Conservation (phyloP, 352 stramenopile genomes). For the Globisporangium barbulae region DNA sequence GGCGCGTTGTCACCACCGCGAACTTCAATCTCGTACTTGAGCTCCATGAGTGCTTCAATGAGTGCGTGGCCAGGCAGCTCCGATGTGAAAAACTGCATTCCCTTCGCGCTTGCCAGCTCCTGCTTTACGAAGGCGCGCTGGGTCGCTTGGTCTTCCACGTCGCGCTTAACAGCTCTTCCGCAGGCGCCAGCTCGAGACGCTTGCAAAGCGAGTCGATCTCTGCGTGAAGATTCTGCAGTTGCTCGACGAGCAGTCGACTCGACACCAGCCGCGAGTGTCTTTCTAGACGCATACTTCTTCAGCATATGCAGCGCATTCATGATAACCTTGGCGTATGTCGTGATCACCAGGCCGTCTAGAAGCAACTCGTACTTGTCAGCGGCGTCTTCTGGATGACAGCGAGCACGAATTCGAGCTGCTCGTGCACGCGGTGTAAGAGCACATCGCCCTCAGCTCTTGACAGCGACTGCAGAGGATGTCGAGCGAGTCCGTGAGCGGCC, state of each 20-base stretch:
- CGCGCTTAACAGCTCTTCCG: neutral
- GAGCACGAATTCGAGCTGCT: neutral
- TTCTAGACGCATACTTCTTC: neutral
- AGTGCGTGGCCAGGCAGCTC: neutral
- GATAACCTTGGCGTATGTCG: neutral
- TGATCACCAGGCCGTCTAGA: neutral
- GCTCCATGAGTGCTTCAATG: slow-evolving; percentile 5
- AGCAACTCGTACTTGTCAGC: neutral
- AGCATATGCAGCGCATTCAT: neutral
- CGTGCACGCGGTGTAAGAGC: neutral
- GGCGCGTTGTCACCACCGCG: neutral
- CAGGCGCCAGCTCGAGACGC: neutral
- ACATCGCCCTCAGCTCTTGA: no score
- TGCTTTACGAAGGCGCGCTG: neutral
- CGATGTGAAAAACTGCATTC: neutral
- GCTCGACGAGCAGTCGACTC: neutral
- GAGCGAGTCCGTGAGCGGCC: no score
- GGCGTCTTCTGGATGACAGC: neutral
- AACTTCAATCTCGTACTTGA: neutral
- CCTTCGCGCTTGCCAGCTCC: neutral
- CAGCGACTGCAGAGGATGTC: no score
- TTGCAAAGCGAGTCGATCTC: neutral
- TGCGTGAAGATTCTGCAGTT: neutral
- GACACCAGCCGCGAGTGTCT: neutral
- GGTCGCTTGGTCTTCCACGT: neutral